These are phyloP conservation scores for Jackrogersella multiformis DNA, from an alignment of 495 filamentous ascomycete genomes.

Conservation along the genomic window DNA sequence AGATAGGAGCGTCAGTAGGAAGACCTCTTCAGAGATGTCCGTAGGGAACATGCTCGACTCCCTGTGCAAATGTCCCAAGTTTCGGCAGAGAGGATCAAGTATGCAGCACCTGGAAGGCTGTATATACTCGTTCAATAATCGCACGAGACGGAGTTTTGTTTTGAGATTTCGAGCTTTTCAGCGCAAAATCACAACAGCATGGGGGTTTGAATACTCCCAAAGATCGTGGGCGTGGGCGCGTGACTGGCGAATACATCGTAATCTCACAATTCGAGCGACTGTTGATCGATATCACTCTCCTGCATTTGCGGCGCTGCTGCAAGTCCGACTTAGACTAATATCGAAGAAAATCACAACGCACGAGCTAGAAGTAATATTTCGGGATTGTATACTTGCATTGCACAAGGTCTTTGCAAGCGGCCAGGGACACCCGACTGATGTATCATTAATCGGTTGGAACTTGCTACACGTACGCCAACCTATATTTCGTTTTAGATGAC, in stretches of 20 bases:
- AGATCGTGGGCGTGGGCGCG: conserved; percentile 1
- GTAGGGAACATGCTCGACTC: background rate
- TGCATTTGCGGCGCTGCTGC: background rate
- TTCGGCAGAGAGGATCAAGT: background rate
- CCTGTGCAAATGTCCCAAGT: conserved; percentile 9
- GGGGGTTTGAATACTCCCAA: background rate
- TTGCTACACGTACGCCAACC: conserved; percentile 13
- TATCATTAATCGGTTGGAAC: background rate
- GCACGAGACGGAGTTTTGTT: background rate
- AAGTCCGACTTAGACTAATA: background rate
- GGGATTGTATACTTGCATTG: background rate
- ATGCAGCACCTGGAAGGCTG: conserved; percentile 4
- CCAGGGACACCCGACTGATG: conserved; percentile 22
- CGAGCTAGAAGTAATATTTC: background rate
- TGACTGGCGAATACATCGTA: conserved; percentile 8
- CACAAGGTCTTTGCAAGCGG: conserved; percentile 5
- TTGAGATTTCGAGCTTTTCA: background rate
- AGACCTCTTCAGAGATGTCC: background rate
- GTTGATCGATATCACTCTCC: background rate
- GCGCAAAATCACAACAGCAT: background rate
- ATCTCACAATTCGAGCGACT: conserved; percentile 7
- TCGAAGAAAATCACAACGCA: background rate
- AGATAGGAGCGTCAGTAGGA: background rate
- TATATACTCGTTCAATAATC: conserved; percentile 8
- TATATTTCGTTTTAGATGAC: background rate